Percentiles rank a stretch among this genome's conserved stretches.
Evolutionary conservation across 805 yeast genomes (phyloP).

Genomic region (Nakazawaea populi): DNA sequence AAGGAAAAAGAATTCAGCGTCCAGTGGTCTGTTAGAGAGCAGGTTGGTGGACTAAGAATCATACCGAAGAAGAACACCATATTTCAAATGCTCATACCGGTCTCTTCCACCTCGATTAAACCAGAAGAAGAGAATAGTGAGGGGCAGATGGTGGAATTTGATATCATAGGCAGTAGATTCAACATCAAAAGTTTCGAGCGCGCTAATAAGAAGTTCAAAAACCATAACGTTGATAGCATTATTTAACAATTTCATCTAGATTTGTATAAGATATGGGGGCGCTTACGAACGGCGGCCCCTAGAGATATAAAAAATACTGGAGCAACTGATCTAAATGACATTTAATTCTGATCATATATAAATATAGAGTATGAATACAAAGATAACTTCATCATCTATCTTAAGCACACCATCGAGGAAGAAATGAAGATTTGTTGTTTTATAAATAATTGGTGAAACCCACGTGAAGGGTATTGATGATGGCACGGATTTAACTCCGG

Average conservation of each 20-base stretch:
- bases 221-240: slow-evolving; percentile 63
- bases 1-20: not conserved
- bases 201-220: slow-evolving; percentile 79
- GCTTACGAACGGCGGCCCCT: no score
- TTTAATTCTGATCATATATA: no score
- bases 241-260: not conserved
- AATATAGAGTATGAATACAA: no score
- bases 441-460: no score
- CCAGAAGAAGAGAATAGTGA: slow-evolving; percentile 18
- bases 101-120: slow-evolving; percentile 19
- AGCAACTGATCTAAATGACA: no score
- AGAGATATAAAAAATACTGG: no score
- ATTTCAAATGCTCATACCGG: slow-evolving; percentile 43
- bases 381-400: no score
- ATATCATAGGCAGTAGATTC: slow-evolving; percentile 75
- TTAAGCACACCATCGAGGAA: no score
- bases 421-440: no score
- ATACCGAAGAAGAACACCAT: slow-evolving; percentile 64
- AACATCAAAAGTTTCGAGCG: slow-evolving; percentile 74
- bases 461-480: no score
- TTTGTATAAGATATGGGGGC: no score
- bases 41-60: slow-evolving; percentile 58
- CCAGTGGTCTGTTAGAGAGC: slow-evolving; percentile 17
- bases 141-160: slow-evolving; percentile 42
- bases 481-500: no score